Percentiles rank a stretch among this genome's conserved stretches.
Evolutionary conservation across 352 stramenopile species (phyloP).

Genomic region (Globisporangium recalcitrans): DNA sequence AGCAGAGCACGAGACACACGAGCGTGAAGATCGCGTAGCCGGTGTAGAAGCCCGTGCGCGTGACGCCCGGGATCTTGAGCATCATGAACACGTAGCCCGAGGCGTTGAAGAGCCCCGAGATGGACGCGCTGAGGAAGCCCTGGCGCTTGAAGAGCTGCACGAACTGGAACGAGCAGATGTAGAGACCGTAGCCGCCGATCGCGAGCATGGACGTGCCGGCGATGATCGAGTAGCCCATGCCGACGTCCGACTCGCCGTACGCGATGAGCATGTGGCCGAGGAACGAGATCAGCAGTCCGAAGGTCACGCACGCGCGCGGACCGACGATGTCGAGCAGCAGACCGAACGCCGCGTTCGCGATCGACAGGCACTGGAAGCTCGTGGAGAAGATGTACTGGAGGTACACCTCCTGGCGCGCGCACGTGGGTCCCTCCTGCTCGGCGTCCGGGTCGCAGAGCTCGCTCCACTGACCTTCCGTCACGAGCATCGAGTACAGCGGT

Average conservation of each 20-base stretch:
- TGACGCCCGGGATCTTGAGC: constrained; percentile 35
- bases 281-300: constrained; percentile 36
- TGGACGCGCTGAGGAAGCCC: constrained; percentile 31
- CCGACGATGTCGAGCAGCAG: constrained; percentile 45
- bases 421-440: constrained; percentile 24
- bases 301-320: constrained; percentile 26
- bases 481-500: constrained; percentile 42
- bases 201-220: constrained; percentile 35
- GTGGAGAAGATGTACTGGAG: constrained; percentile 55
- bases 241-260: constrained; percentile 28
- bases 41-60: constrained; percentile 30
- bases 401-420: constrained; percentile 36
- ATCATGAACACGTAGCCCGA: constrained; percentile 50
- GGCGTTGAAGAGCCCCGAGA: constrained; percentile 50
- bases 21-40: constrained; percentile 18
- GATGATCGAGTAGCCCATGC: constrained; percentile 7
- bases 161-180: constrained; percentile 47
- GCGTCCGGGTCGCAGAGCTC: constrained; percentile 29
- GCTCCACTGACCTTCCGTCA: constrained; percentile 38
- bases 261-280: constrained; percentile 39
- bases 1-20: constrained; percentile 29
- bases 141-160: constrained; percentile 42
- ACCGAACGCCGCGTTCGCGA: constrained; percentile 43
- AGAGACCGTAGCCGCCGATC: constrained; percentile 38
- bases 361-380: constrained; percentile 39